Base-by-base conservation (phyloP, 169 alveolate species). In the Eimeria zaria region DNA sequence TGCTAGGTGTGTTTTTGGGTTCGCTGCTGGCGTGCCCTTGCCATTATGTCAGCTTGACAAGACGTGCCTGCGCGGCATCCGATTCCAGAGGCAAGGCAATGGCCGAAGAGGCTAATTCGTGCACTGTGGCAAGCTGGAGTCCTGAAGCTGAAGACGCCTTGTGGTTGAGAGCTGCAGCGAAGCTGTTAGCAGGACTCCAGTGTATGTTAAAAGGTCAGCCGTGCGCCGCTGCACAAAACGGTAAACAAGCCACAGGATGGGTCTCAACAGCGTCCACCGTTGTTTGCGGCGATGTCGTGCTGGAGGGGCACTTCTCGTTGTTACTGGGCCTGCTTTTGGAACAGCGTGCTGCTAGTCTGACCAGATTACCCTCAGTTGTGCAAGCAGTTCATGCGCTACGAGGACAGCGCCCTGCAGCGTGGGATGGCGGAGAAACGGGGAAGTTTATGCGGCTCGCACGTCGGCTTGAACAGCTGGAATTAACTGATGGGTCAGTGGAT, bases 1-100 rank as follows among this genome's bases (percentile, higher is more conserved):
- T 87, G 84, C 94, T 87, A 64, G 33, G 84, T 41, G 36, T 62
- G 60, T 87, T 87, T 60, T 62, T 87, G 44, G 94, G 94, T 24
- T 87, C 94, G 48, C 64, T 87, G 62, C 83, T 87, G 84, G 80
- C 94, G 27, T 87, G 67, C 74, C 94, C 94, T 41, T 87, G 94
- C 94, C 41, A 53, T 39, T 87, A 64, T 44, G 24, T 87, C 83
- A 41, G 46, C 5, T 24, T 87, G 33, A 14, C 30, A 27, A 41
- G 67, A 8, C 8, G 60, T 27, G 83, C 64, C 7, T 60, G 94
- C 84, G 46, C 16, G 16, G 51, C 36, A 8, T 87, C 53, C 22
- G 33, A 60, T 44, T 18, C 48, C 11, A 83, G 36, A 30, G 55
- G 2, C 14, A 22, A 11, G 46, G n/a, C 44, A n/a, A 55, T 8